A percentile compares a stretch with the other conserved stretches of the same genome.
phyloP scores from a whole-genome alignment of 2,329 filamentous ascomycete species.

The Colletotrichum sp. region DNA sequence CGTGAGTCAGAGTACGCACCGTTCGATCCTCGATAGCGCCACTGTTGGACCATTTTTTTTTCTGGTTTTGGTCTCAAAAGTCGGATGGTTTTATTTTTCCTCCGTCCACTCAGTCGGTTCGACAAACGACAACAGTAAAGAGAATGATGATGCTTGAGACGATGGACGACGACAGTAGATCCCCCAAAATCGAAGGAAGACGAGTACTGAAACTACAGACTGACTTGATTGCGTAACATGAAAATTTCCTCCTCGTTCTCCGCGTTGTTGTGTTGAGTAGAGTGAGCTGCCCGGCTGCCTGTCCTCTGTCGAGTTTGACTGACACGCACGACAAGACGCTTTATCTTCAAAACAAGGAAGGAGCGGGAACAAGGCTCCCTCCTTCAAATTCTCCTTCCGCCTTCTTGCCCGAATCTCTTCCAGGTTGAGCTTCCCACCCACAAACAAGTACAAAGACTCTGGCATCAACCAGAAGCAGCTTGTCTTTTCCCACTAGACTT shows the following conservation, averaged over 20 bases:
- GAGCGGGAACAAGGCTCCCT: neutral
- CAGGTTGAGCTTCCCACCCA: neutral
- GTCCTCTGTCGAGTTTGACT: neutral
- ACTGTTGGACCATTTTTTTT: neutral
- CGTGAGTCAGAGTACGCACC: neutral
- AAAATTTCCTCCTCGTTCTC: neutral
- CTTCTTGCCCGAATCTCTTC: neutral
- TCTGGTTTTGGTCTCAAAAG: neutral
- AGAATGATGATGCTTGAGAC: neutral
- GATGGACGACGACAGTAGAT: neutral
- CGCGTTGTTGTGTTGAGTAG: neutral
- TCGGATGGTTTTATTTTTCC: too few relatives aligned
- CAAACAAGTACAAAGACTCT: neutral
- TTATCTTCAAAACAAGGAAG: neutral
- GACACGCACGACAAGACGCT: neutral
- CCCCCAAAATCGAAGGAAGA: neutral
- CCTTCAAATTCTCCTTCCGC: neutral
- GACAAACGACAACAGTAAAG: neutral
- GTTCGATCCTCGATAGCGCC: neutral
- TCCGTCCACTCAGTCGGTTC: neutral
- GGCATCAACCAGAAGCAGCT: neutral
- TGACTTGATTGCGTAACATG: neutral
- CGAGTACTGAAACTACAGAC: neutral
- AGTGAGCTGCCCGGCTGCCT: neutral
- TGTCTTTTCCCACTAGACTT: accelerated